Conservation (phyloP, 2,329 filamentous ascomycete species). For the Aspergillus fijiensis region DNA sequence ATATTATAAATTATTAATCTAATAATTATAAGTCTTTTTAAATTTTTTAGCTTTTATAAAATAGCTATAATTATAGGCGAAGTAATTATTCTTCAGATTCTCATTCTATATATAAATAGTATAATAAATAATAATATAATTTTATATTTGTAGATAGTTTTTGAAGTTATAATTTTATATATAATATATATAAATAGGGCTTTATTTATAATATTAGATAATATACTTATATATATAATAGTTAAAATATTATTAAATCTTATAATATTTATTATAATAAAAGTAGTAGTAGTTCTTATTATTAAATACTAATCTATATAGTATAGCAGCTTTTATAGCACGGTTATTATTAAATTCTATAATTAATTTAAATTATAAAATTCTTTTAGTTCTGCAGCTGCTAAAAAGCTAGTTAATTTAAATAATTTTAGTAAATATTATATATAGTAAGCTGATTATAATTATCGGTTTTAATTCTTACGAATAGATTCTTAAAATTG, state of each 20-base stretch:
- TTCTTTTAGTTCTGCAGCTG: no score
- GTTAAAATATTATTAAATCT: neutral
- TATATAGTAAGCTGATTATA: rapidly evolving
- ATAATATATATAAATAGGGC: no score
- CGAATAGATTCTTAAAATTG: no score
- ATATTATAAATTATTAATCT: no score
- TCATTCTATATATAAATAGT: neutral
- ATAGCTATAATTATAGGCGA: neutral
- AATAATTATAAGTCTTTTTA: neutral
- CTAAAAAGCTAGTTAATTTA: no score
- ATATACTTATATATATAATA: no score
- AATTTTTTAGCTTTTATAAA: neutral
- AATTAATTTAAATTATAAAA: neutral
- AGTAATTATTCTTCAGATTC: neutral
- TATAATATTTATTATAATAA: neutral
- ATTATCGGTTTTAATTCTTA: no score
- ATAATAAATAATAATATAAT: neutral
- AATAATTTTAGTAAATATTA: no score
- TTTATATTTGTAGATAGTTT: neutral
- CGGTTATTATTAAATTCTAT: neutral
- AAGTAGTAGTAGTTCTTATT: neutral
- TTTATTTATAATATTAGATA: no score
- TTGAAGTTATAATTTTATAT: no score
- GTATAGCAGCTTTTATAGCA: neutral
- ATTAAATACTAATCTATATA: neutral